Evolutionary conservation across 805 yeast species (phyloP).

Genomic region (Grigorovia humatica): DNA sequence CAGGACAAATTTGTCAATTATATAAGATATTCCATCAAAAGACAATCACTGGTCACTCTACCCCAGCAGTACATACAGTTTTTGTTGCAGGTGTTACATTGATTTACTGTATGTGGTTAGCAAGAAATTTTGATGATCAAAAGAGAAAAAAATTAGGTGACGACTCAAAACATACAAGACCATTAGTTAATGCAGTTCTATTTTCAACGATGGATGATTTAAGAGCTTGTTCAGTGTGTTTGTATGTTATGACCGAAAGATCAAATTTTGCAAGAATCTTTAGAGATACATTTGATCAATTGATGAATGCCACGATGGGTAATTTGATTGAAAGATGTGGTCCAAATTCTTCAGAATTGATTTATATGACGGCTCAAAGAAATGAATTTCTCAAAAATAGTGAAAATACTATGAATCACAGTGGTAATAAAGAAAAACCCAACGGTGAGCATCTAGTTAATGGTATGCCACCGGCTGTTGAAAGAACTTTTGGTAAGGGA

Average conservation of each 20-base stretch:
- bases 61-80: conserved; percentile 55
- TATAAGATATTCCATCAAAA: conserved; percentile 54
- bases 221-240: conserved; percentile 52
- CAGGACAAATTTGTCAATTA: conserved; percentile 58
- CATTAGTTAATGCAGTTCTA: conserved; percentile 42
- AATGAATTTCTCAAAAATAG: not conserved
- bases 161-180: conserved; percentile 49
- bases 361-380: conserved; percentile 24
- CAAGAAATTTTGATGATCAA: conserved; percentile 50
- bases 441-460: not conserved
- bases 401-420: not conserved
- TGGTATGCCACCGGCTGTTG: conserved; percentile 54
- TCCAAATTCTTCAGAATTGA: conserved; percentile 47
- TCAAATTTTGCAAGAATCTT: conserved; percentile 51
- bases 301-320: conserved; percentile 54
- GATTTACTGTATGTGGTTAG: conserved; percentile 56
- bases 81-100: conserved; percentile 62
- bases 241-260: conserved; percentile 58
- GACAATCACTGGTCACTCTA: conserved; percentile 53
- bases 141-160: conserved; percentile 46
- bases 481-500: conserved; percentile 33
- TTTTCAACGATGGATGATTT: conserved; percentile 52
- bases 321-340: conserved; percentile 54
- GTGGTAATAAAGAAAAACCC: not conserved
- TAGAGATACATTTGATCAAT: conserved; percentile 57